Conservation (phyloP, 2,329 filamentous ascomycete genomes). For the Arachnomyces sp. region DNA sequence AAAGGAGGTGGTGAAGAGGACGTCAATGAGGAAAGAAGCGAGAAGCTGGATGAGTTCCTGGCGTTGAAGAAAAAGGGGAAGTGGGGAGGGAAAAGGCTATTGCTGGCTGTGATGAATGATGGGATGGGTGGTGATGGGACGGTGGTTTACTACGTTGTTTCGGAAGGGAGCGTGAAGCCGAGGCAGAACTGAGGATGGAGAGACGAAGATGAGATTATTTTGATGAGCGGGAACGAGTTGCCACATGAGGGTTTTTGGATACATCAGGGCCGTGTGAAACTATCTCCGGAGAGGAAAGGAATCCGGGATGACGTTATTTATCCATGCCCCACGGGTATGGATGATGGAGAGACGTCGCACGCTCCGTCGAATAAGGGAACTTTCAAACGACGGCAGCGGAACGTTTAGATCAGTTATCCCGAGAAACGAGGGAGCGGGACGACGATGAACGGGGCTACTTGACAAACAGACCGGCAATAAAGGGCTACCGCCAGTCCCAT, state of each 20-base stretch:
- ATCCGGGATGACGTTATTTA: no score
- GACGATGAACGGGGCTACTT: no score
- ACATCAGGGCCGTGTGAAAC: not conserved
- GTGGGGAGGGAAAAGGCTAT: conserved; percentile 46
- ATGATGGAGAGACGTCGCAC: no score
- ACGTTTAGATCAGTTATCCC: no score
- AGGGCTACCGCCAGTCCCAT: no score
- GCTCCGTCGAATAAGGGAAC: no score
- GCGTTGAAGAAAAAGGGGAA: conserved; percentile 25
- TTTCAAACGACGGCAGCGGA: no score
- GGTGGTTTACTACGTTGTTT: conserved; percentile 58
- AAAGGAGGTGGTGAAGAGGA: conserved; percentile 5
- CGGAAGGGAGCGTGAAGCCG: conserved; percentile 58
- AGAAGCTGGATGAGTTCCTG: conserved; percentile 26
- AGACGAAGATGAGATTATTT: conserved; percentile 1
- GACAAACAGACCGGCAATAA: no score
- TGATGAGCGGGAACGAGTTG: no score
- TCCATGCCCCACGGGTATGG: no score
- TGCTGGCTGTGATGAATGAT: conserved; percentile 51
- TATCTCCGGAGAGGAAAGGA: not conserved
- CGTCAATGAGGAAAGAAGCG: conserved; percentile 17
- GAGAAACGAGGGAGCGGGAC: no score
- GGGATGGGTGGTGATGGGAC: conserved; percentile 50
- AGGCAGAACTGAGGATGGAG: conserved; percentile 48
- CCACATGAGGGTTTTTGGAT: no score